These are phyloP conservation scores for Yamadazyma akitaensis DNA, from an alignment of 805 yeast species.

Conservation along the genomic window DNA sequence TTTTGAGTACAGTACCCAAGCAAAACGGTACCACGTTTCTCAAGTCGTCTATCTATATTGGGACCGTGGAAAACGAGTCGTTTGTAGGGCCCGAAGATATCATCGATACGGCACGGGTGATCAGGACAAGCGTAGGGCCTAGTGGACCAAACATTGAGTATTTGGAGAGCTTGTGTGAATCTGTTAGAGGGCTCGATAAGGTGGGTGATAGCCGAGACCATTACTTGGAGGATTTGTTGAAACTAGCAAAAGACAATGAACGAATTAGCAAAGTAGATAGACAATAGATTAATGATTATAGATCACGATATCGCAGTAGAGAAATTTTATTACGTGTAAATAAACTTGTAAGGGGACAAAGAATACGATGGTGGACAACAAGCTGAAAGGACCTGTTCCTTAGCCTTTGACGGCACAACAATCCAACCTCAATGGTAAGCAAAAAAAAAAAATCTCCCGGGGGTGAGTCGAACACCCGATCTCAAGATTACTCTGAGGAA, in stretches of 20 bases:
- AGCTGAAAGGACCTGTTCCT: neutral
- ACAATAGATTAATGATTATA: neutral
- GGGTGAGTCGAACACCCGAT: constrained; percentile 47
- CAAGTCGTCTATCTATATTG: constrained; percentile 71
- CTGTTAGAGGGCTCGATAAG: constrained; percentile 32
- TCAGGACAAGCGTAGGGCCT: constrained; percentile 62
- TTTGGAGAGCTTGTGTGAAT: constrained; percentile 49
- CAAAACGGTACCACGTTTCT: constrained; percentile 41
- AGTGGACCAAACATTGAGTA: constrained; percentile 82
- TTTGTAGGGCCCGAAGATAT: constrained; percentile 80
- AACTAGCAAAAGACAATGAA: constrained; percentile 10
- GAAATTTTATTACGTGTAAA: too few relatives aligned
- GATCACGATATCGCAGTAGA: neutral
- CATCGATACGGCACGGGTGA: constrained; percentile 56
- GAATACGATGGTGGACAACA: too few relatives aligned
- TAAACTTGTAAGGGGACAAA: too few relatives aligned
- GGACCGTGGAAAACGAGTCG: constrained; percentile 75
- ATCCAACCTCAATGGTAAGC: neutral
- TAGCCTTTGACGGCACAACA: too few relatives aligned
- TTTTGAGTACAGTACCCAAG: constrained; percentile 9
- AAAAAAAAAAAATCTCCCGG: constrained; percentile 31
- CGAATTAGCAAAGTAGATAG: neutral
- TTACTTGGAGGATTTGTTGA: constrained; percentile 33
- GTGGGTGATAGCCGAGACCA: constrained; percentile 22
- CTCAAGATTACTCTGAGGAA: constrained; percentile 36